phyloP scores from a whole-genome alignment of 2,329 filamentous ascomycete species.

The Colletotrichum abscissum region DNA sequence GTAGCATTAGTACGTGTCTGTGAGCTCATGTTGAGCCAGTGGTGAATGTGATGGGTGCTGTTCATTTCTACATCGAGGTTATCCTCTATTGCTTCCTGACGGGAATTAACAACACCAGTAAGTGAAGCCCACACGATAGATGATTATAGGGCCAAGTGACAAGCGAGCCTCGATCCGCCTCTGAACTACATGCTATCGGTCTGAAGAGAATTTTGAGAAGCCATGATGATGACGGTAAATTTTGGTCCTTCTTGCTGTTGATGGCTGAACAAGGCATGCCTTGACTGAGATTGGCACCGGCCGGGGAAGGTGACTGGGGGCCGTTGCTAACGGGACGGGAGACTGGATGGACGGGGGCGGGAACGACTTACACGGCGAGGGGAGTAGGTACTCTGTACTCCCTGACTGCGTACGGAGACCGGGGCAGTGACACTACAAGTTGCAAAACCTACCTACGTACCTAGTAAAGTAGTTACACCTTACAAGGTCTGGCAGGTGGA shows the following conservation, averaged over 20 bases:
- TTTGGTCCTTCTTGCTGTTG: neutral
- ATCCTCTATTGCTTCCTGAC: neutral
- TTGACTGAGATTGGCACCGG: neutral
- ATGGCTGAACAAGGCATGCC: neutral
- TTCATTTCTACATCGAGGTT: neutral
- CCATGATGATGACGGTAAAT: neutral
- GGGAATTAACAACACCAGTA: neutral
- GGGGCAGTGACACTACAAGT: too few relatives aligned
- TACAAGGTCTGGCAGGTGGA: slow-evolving; percentile 1
- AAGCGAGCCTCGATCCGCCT: neutral
- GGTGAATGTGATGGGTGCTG: neutral
- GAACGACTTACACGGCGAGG: neutral
- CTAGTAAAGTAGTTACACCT: neutral
- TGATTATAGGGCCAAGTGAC: neutral
- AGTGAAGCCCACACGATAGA: neutral
- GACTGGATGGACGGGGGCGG: neutral
- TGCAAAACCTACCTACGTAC: too few relatives aligned
- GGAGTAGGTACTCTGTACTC: too few relatives aligned
- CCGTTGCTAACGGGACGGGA: neutral
- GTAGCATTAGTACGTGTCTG: neutral
- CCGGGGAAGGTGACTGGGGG: neutral
- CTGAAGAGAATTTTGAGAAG: neutral
- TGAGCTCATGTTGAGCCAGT: neutral
- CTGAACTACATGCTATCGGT: neutral
- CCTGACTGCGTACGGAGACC: too few relatives aligned